Base-by-base conservation (phyloP, 2,329 filamentous ascomycete species). In the Cladosporium sp. region DNA sequence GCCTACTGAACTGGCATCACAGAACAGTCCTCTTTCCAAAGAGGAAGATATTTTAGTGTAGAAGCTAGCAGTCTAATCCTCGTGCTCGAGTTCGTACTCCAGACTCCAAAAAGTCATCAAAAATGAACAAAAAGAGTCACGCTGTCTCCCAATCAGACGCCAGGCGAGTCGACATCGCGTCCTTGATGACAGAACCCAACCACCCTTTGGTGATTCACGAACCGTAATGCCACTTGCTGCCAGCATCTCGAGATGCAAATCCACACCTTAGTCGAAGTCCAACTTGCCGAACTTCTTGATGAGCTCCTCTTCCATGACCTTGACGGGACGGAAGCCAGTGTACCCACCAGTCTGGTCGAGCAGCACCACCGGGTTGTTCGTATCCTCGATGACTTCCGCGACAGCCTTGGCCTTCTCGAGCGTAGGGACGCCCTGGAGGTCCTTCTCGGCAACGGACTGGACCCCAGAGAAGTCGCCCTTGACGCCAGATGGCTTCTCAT, bases 401-500 rank as follows among this genome's bases (percentile, higher is more conserved):
- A 65, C 52, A 34, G 54, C 65, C 8, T 65, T 49, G 0, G 65
- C 67, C 57, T 72, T 66, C 38, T 66, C 65, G 11, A 59, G 34
- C 5, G 68, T 67, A 55, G 65, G 47, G 6, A 68, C 62, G n/a
- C 68, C 67, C 8, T 49, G 59, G 11, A 66, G 59, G 28, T 76
- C 71, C 28, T 73, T 67, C 62, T 74, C 64, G 4, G 69, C 72
- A 6, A 78, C 66, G 1, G 74, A 77, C 57, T 73, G 72, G 61
- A 77, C 67, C 5, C 44, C 38, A 12, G 59, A 32, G 63, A 78
- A 78, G 30, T 74, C 62, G 14, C 76, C 75, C 28, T 62, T 64
- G 14, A 77, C 68, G 24, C 70, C 71, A 26, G 68, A 74, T 10
- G 69, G 69, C 65, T 66, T 66, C 61, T 77, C 75, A 28, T 78